phyloP scores from a whole-genome alignment of 2,329 filamentous ascomycete species.

The Aspergillus thermomutatus region DNA sequence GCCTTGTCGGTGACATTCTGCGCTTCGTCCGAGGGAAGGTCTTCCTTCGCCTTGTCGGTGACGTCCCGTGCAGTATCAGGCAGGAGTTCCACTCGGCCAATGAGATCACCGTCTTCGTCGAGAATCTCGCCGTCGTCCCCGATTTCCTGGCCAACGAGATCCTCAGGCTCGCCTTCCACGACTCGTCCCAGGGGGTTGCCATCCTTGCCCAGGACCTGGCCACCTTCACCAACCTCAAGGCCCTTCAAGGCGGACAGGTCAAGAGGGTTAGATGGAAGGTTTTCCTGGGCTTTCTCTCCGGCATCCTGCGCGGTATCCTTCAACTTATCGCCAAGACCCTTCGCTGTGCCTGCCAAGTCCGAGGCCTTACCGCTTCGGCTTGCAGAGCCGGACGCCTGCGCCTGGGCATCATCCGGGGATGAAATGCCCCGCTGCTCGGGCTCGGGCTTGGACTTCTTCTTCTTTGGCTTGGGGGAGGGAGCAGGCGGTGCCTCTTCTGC shows the following conservation, averaged over 20 bases:
- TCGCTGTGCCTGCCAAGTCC: slow-evolving; percentile 15
- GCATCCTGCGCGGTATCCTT: slow-evolving; percentile 15
- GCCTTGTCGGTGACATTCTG: slow-evolving; percentile 16
- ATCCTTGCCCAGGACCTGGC: slow-evolving; percentile 34
- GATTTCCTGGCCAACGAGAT: slow-evolving; percentile 40
- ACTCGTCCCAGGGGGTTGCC: slow-evolving; percentile 38
- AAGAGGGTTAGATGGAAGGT: slow-evolving; percentile 4
- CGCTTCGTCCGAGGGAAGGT: not conserved
- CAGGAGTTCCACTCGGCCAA: slow-evolving; percentile 36
- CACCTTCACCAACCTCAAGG: slow-evolving; percentile 35
- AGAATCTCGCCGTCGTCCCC: slow-evolving; percentile 35
- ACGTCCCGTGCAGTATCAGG: slow-evolving; percentile 21
- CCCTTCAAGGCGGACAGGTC: slow-evolving; percentile 39
- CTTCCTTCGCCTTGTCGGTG: slow-evolving; percentile 21
- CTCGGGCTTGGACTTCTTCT: not conserved
- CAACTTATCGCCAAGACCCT: slow-evolving; percentile 13
- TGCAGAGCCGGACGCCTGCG: slow-evolving; percentile 28
- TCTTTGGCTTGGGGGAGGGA: not conserved
- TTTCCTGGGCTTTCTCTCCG: slow-evolving; percentile 19
- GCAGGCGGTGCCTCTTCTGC: too few species aligned
- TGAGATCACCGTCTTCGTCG: slow-evolving; percentile 31
- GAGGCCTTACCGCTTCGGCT: slow-evolving; percentile 13
- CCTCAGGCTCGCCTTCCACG: slow-evolving; percentile 40
- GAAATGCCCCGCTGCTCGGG: slow-evolving; percentile 23
- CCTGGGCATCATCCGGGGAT: slow-evolving; percentile 22